Percentiles rank a stretch among this genome's conserved stretches.
phyloP scores from a whole-genome alignment of 2,329 filamentous ascomycete species.

The Aspergillus sp. region DNA sequence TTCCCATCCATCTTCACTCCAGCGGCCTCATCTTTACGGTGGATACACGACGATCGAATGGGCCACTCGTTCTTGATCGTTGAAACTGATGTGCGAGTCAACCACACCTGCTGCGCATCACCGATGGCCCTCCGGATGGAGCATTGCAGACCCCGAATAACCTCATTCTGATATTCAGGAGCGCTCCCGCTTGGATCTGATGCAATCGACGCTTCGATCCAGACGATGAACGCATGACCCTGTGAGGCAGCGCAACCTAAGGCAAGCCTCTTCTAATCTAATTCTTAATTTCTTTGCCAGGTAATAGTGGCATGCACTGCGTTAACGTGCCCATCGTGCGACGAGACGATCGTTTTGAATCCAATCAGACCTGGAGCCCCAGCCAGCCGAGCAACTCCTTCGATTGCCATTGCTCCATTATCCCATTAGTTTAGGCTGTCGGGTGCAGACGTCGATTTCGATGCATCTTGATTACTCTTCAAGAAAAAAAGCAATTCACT shows the following conservation, averaged over 20 bases:
- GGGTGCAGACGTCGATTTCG: not conserved
- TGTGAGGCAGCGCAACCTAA: not conserved
- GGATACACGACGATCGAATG: constrained; percentile 8
- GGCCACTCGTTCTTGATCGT: not conserved
- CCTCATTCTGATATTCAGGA: constrained; percentile 5
- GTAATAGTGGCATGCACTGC: not conserved
- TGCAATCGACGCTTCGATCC: constrained; percentile 2
- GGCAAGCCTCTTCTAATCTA: not conserved
- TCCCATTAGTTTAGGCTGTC: not conserved
- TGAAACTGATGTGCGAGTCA: constrained; percentile 1
- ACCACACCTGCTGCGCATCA: not conserved
- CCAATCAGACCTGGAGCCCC: constrained; percentile 1
- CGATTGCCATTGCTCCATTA: not conserved
- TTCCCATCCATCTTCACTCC: not conserved
- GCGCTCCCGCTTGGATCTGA: constrained; percentile 1
- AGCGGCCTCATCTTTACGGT: not conserved
- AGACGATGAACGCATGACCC: constrained; percentile 4
- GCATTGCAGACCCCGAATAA: constrained; percentile 6
- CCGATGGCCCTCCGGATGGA: not conserved
- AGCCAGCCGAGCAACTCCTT: not conserved
- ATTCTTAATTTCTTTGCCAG: not conserved
- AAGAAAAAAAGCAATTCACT: not conserved
- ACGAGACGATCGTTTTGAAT: constrained; percentile 3
- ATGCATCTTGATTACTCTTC: not conserved
- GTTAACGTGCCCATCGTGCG: constrained; percentile 1